Evolutionary conservation across 2,329 filamentous ascomycete species (phyloP), one percentile per base, ranked within the genome.

Genomic region (Chaetomiaceae sp.): DNA sequence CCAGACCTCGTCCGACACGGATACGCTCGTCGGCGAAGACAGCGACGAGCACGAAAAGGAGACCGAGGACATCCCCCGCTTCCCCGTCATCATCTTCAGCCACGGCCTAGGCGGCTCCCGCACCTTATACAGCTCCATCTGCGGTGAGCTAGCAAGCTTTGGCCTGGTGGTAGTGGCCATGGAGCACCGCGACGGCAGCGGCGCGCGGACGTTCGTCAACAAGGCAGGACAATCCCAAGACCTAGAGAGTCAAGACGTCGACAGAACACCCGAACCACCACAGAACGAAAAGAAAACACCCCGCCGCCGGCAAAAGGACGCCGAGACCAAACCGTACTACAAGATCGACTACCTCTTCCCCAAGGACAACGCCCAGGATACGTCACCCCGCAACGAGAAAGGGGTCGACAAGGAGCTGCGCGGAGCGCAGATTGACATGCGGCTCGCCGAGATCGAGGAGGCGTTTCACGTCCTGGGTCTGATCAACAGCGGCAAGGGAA

Each of bases 171-270:
- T 87, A 0, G 77, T 82, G 31, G 81, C 82, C 0, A 63, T 87
- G 22, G 83, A 88, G 66, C 83, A 87, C 64, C 69, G 83, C 25
- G 83, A 87, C 63, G 83, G 84, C 1, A 82, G 79, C 51, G 82
- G 81, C 3, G 81, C 83, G 4, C 71, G 83, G 44, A 81, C 79
- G 0, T 81, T 79, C 55, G 74, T 87, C 53, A 86, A 84, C 60
- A 73, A 84, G 42, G 43, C 25, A 11, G 53, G 52, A n/a, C 43
- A 48, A 3, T 37, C 34, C 1, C 53, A 48, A 3, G 56, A 64
- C 25, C 33, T 58, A 17, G 57, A 59, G 5, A 54, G 45, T 44
- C 62, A 71, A 11, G 55, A 56, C 8, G 27, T 53, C 17, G 57
- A 61, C 23, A 66, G 58, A 47, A 61, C 56, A 40, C 59, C 57